Base-by-base conservation (phyloP, 768 basidiomycete genomes). In the Tricholoma furcatifolium region DNA sequence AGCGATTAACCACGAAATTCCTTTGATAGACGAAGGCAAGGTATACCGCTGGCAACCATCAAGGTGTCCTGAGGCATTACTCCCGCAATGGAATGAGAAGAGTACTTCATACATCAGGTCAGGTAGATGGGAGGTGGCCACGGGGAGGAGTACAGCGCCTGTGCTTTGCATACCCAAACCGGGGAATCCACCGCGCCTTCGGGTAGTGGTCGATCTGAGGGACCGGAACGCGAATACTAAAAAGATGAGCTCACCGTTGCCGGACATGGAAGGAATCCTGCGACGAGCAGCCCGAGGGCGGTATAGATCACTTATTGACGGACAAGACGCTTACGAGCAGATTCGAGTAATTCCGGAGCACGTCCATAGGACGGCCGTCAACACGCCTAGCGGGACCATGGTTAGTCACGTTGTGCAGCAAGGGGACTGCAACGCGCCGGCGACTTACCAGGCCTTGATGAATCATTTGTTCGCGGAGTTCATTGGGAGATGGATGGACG, bases 41-140 rank as follows among this genome's bases (percentile, higher is more conserved):
- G 21, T 49, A 0, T 74, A 75, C 44, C 55, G 56, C 0, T 78
- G 72, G 73, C 74, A 1, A n/a, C n/a, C n/a, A n/a, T n/a, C n/a
- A n/a, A n/a, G n/a, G n/a, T n/a, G n/a, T n/a, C n/a, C n/a, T n/a
- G 74, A 77, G 39, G 64, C 70, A 0, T 50, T 76, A 2, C 12
- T 58, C 18, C 14, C 18, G 0, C 69, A 67, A 43, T 70, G 70
- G 69, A 45, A 34, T 7, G 61, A 63, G 21, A 74, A 72, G 27
- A 35, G 60, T 1, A 59, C 66, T 30, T 56, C 62, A 0, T 73
- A 73, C 40, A 5, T 70, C 0, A 59, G n/a, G 65, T n/a, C n/a
- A n/a, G n/a, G n/a, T n/a, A n/a, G n/a, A n/a, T n/a, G n/a, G n/a
- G n/a, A n/a, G n/a, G n/a, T 71, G 8, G 60, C 62, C 0, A 67